Conservation (phyloP, 1,284 basidiomycete species). For the Anthracocystis panici-leucophaei region DNA sequence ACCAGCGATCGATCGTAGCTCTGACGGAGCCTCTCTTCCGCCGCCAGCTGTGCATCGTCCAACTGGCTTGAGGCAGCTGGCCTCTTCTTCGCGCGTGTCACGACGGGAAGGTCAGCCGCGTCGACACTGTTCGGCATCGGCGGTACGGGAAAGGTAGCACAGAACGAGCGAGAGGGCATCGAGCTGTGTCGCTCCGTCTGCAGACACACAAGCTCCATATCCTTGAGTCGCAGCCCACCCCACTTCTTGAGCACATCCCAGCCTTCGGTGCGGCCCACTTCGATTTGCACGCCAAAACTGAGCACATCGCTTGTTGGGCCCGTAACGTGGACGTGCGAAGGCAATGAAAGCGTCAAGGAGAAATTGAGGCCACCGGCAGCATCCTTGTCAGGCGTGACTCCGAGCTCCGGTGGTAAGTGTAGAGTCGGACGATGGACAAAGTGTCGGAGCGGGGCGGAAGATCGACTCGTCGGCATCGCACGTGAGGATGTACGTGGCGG, state of each 20-base stretch:
- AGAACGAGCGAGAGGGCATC: slow-evolving; percentile 65
- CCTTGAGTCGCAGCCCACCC: slow-evolving; percentile 65
- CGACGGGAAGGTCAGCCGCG: slow-evolving; percentile 52
- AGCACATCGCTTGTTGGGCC: slow-evolving; percentile 59
- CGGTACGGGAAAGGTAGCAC: slow-evolving; percentile 60
- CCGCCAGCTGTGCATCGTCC: slow-evolving; percentile 1
- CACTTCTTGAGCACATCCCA: slow-evolving; percentile 57
- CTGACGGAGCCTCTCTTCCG: slow-evolving; percentile 41
- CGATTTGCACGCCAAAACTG: slow-evolving; percentile 68
- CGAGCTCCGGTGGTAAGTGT: slow-evolving; percentile 57
- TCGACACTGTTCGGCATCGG: slow-evolving; percentile 44
- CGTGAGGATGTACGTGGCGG: slow-evolving; percentile 50
- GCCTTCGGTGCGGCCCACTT: slow-evolving; percentile 56
- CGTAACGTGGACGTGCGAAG: slow-evolving; percentile 63
- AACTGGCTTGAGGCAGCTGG: background rate
- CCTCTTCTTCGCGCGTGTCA: slow-evolving; percentile 21
- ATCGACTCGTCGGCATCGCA: slow-evolving; percentile 18
- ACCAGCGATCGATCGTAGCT: slow-evolving; percentile 63
- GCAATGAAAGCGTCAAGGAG: slow-evolving; percentile 64
- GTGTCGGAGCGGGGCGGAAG: slow-evolving; percentile 62
- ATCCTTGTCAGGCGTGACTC: slow-evolving; percentile 45
- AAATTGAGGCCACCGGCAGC: slow-evolving; percentile 57
- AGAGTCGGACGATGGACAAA: slow-evolving; percentile 65
- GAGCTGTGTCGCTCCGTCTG: slow-evolving; percentile 68
- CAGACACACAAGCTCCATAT: slow-evolving; percentile 67